Conservation (phyloP, 192 early-diverging fungal species). For the Coemansia sp. region DNA sequence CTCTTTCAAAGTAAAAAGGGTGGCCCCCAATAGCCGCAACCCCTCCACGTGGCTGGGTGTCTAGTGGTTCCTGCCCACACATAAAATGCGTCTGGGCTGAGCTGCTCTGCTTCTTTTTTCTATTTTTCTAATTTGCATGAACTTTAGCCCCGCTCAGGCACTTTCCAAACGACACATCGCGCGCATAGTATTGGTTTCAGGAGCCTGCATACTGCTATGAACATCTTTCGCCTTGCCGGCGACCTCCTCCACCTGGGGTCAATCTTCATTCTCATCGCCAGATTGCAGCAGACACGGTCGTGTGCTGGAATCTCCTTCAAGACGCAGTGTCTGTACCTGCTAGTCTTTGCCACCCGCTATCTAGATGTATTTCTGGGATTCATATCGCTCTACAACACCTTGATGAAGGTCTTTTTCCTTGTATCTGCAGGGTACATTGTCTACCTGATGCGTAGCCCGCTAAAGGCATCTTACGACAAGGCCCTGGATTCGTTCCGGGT, state of each 20-base stretch:
- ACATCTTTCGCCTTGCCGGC: slow-evolving; percentile 85
- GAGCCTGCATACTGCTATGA: slow-evolving; percentile 59
- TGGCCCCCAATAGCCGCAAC: neutral
- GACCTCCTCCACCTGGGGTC: slow-evolving; percentile 95
- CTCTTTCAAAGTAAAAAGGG: neutral
- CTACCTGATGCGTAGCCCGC: slow-evolving; percentile 82
- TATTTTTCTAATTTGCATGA: no score
- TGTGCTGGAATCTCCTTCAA: slow-evolving; percentile 97
- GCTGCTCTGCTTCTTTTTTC: no score
- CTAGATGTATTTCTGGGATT: slow-evolving; percentile 79
- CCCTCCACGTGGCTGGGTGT: neutral
- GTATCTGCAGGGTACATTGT: slow-evolving; percentile 80
- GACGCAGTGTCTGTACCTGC: slow-evolving; percentile 85
- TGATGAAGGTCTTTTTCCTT: slow-evolving; percentile 97
- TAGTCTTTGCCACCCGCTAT: slow-evolving; percentile 94
- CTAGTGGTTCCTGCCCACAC: neutral
- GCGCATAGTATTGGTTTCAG: no score
- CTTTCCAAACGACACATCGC: no score
- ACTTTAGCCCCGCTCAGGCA: no score
- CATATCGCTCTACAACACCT: slow-evolving; percentile 85
- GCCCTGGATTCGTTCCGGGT: slow-evolving; percentile 86
- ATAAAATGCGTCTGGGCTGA: no score
- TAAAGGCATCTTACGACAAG: slow-evolving; percentile 91
- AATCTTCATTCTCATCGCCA: slow-evolving; percentile 88
- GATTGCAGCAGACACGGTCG: slow-evolving; percentile 86